Percentiles rank a stretch among this genome's conserved stretches.
These are phyloP conservation scores for Luvunga scandens DNA, from an alignment of 345 rosid species.

Conservation along the genomic window DNA sequence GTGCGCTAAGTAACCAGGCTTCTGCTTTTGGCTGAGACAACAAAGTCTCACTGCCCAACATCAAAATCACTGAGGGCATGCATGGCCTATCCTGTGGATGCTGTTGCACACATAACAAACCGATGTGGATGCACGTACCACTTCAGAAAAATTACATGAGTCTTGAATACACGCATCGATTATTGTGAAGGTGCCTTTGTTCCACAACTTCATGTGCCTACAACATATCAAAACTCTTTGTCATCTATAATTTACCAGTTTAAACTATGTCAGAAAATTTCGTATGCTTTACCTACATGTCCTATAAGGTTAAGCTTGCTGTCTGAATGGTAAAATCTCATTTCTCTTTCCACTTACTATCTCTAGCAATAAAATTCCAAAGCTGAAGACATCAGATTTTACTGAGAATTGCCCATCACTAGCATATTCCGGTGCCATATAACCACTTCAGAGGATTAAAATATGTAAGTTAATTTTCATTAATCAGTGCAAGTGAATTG, in stretches of 20 bases:
- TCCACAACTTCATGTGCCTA: constrained; percentile 44
- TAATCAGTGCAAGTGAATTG: neutral
- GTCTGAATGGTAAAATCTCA: constrained; percentile 24
- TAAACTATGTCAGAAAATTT: neutral
- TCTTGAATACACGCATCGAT: constrained; percentile 3
- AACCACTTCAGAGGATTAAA: constrained; percentile 25
- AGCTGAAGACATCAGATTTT: constrained; percentile 50
- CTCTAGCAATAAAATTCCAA: constrained; percentile 36
- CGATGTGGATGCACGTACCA: constrained; percentile 38
- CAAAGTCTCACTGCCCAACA: constrained; percentile 37
- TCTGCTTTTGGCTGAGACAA: constrained; percentile 37
- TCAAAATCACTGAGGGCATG: constrained; percentile 39
- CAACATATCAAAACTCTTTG: neutral
- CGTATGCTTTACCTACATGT: constrained; percentile 16
- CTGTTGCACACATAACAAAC: constrained; percentile 44
- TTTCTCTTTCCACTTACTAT: constrained; percentile 34
- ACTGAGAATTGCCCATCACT: constrained; percentile 35
- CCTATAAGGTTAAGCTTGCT: constrained; percentile 25
- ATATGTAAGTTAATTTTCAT: neutral
- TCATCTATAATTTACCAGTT: neutral
- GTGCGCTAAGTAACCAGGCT: constrained; percentile 40
- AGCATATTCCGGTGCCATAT: constrained; percentile 43
- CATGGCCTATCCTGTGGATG: constrained; percentile 39
- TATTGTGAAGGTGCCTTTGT: constrained; percentile 31
- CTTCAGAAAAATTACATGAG: constrained; percentile 15